Evolutionary conservation across 257 asterid species (phyloP).

Genomic region (Linderniella brevidens): DNA sequence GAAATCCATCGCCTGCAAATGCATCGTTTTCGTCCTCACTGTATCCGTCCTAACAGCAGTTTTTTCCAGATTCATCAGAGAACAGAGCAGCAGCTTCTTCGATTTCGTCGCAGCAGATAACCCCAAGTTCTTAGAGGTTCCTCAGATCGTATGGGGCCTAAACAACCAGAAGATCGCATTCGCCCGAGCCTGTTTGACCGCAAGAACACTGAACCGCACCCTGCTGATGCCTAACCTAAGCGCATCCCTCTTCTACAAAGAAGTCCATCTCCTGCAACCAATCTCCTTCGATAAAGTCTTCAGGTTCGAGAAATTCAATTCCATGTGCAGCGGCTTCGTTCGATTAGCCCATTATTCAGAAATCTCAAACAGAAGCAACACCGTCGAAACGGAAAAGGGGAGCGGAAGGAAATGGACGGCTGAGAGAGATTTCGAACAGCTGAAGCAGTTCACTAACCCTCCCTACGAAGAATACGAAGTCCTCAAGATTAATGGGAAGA

Average conservation of each 20-base stretch:
- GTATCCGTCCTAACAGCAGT: no score
- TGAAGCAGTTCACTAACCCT: conserved; percentile 18
- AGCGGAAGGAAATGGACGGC: conserved; percentile 81
- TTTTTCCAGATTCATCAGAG: no score
- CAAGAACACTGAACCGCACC: no score
- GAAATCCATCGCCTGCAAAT: no score
- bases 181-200: no score
- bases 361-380: conserved; percentile 26
- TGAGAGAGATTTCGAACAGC: conserved; percentile 48
- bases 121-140: no score
- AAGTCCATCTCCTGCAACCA: conserved; percentile 64
- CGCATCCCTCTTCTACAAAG: conserved; percentile 84
- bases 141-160: no score
- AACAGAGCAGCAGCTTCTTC: no score
- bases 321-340: conserved; percentile 55
- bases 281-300: conserved; percentile 60
- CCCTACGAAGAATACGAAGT: conserved; percentile 26
- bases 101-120: no score
- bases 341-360: conserved; percentile 37
- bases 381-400: conserved; percentile 56
- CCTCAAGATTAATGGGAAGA: conserved; percentile 50
- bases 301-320: conserved; percentile 46
- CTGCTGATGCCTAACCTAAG: conserved; percentile 36
- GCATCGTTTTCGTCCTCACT: no score
- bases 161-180: no score